A percentile compares a stretch with the other conserved stretches of the same genome.
phyloP scores from a whole-genome alignment of 1,139 yeast genomes.

The Tardiomyces blankii region DNA sequence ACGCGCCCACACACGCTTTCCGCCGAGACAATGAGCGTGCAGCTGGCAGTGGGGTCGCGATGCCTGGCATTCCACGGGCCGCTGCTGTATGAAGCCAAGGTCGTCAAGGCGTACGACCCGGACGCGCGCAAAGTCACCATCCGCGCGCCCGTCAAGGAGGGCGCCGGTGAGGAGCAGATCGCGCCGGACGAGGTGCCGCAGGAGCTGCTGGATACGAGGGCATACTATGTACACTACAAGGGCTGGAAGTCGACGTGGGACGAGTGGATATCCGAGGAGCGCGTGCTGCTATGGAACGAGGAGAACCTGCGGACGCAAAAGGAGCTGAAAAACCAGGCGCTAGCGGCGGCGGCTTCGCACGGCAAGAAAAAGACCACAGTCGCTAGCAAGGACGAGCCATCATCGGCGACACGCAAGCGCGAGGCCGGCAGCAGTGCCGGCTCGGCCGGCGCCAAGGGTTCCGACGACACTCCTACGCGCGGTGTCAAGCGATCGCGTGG shows the following conservation, averaged over 20 bases:
- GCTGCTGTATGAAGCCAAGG: slow-evolving; percentile 77
- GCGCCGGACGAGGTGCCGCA: slow-evolving; percentile 35
- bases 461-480: slow-evolving; percentile 3
- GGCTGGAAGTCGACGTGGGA: slow-evolving; percentile 98
- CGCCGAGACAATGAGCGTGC: neutral
- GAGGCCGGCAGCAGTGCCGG: neutral
- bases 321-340: slow-evolving; percentile 44
- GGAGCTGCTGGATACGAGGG: slow-evolving; percentile 28
- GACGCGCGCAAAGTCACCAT: slow-evolving; percentile 29
- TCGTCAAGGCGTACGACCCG: slow-evolving; percentile 53
- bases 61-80: slow-evolving; percentile 92
- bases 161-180: slow-evolving; percentile 15
- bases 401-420: slow-evolving; percentile 1
- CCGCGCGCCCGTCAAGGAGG: slow-evolving; percentile 30
- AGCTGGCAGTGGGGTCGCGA: slow-evolving; percentile 8
- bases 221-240: slow-evolving; percentile 74
- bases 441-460: neutral
- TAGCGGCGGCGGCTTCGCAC: slow-evolving; percentile 22
- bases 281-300: slow-evolving; percentile 58
- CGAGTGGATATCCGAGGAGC: slow-evolving; percentile 75
- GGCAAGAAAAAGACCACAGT: slow-evolving; percentile 12
- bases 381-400: slow-evolving; percentile 4
- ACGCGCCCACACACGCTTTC: too few species aligned
- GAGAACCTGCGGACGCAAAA: slow-evolving; percentile 59
- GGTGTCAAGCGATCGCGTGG: slow-evolving; percentile 20